Evolutionary conservation across 106 monocot species (phyloP).

Genomic region (Apostasia ramifera): DNA sequence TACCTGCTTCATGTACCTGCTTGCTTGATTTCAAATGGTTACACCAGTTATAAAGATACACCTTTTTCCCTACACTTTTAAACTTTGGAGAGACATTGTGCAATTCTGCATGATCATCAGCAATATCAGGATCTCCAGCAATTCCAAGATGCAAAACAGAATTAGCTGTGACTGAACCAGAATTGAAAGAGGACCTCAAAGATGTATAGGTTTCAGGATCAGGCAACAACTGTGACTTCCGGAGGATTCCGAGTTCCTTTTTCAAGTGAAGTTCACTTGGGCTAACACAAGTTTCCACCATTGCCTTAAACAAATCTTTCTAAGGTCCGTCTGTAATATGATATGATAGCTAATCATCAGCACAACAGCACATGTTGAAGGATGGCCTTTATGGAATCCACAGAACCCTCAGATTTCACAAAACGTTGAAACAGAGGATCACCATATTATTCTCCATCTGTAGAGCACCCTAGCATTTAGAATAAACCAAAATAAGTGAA

Average conservation of each 20-base stretch:
- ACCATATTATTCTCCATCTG: too few species aligned
- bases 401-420: too few species aligned
- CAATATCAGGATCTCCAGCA: not conserved
- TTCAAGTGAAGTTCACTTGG: constrained; percentile 92
- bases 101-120: constrained; percentile 20
- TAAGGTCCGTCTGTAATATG: too few species aligned
- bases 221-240: constrained; percentile 59
- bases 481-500: too few species aligned
- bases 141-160: constrained; percentile 4
- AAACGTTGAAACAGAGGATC: too few species aligned
- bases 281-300: constrained; percentile 56
- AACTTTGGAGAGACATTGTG: constrained; percentile 17
- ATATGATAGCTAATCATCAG: too few species aligned
- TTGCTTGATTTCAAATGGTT: constrained; percentile 25
- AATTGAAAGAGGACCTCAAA: constrained; percentile 66
- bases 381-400: too few species aligned
- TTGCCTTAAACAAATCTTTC: not conserved
- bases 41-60: constrained; percentile 79
- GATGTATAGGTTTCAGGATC: constrained; percentile 83
- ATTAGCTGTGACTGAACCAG: constrained; percentile 34
- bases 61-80: constrained; percentile 38
- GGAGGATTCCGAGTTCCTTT: constrained; percentile 64
- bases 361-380: too few species aligned
- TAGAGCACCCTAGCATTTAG: too few species aligned
- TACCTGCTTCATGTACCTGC: not conserved